Percentiles rank a stretch among this genome's conserved stretches.
Conservation (phyloP, 2,329 filamentous ascomycete species). For the Achaetomium macrosporum region DNA sequence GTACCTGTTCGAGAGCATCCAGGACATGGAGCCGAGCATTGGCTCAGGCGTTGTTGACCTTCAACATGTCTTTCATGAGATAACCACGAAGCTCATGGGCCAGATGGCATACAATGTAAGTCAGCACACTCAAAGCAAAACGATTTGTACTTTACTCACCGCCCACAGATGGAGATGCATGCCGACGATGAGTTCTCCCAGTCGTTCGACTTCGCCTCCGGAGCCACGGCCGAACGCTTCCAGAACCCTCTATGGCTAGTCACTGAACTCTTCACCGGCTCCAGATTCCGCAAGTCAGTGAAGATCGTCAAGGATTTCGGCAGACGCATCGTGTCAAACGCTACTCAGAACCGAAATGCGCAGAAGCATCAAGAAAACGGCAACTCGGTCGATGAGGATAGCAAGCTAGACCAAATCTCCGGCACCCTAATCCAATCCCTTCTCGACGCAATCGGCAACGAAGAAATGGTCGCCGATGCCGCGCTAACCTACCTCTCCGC, state of each 20-base stretch:
- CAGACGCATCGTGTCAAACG: constrained; percentile 50
- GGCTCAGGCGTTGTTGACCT: constrained; percentile 42
- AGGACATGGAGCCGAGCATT: constrained; percentile 31
- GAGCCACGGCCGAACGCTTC: constrained; percentile 54
- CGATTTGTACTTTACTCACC: background rate
- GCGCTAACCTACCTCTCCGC: constrained; percentile 62
- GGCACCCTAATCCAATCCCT: constrained; percentile 57
- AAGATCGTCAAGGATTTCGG: constrained; percentile 49
- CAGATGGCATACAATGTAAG: constrained; percentile 57
- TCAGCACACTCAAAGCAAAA: background rate
- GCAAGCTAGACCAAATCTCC: constrained; percentile 38
- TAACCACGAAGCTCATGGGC: constrained; percentile 62
- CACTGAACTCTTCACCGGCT: constrained; percentile 49
- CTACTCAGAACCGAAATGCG: constrained; percentile 37
- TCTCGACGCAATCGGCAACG: constrained; percentile 49
- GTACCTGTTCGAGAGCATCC: constrained; percentile 42
- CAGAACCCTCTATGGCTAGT: constrained; percentile 60
- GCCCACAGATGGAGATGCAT: constrained; percentile 56
- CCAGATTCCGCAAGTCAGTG: constrained; percentile 44
- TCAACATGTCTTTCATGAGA: constrained; percentile 55
- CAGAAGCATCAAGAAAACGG: constrained; percentile 2
- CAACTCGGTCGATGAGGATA: constrained; percentile 14
- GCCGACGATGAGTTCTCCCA: constrained; percentile 53
- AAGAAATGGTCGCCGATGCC: constrained; percentile 55
- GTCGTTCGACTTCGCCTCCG: constrained; percentile 58